These are phyloP conservation scores for Coprinopsis cinerea DNA, from an alignment of 768 basidiomycete genomes.

Conservation along the genomic window DNA sequence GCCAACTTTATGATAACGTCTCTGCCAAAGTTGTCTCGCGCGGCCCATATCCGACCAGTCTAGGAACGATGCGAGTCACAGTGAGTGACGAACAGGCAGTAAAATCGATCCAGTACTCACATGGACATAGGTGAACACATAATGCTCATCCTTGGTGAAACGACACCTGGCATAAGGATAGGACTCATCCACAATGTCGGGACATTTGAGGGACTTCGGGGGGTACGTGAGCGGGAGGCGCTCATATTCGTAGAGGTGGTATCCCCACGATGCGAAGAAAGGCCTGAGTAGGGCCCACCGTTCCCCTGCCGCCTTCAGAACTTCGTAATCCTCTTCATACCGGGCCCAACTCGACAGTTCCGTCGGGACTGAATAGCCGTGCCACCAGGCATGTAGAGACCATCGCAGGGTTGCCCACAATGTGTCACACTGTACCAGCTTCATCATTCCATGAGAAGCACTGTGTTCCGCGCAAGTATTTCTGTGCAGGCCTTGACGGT, in stretches of 20 bases:
- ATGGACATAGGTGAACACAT: background rate
- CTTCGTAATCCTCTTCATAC: background rate
- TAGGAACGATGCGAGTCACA: too few species aligned
- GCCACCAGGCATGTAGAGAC: background rate
- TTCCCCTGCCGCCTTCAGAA: background rate
- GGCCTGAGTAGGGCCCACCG: background rate
- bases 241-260: background rate
- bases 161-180: background rate
- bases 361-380: background rate
- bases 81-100: too few species aligned
- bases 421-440: background rate
- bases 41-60: background rate
- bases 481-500: too few species aligned
- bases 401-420: background rate
- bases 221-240: background rate
- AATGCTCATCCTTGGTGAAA: background rate
- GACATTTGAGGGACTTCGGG: background rate
- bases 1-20: background rate
- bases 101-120: too few species aligned
- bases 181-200: background rate
- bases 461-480: too few species aligned
- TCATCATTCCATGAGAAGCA: too few species aligned
- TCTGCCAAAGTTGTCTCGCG: background rate
- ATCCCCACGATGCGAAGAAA: background rate
- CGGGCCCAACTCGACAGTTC: background rate